Evolutionary conservation across 2,329 filamentous ascomycete species (phyloP).

Genomic region (Dactylellina parvicollis): DNA sequence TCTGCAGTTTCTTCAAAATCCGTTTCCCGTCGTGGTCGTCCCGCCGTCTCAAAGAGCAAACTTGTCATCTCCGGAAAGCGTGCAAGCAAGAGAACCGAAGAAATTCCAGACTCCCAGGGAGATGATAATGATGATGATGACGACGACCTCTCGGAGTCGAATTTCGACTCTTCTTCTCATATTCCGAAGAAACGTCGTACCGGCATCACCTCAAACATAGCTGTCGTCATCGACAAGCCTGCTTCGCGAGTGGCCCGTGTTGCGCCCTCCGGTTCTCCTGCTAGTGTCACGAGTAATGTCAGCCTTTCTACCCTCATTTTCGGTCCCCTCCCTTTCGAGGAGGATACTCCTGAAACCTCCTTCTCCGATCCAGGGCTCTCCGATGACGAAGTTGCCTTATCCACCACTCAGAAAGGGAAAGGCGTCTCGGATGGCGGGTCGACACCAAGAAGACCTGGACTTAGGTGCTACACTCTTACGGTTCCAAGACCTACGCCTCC

Average conservation of each 20-base stretch:
- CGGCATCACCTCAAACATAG: slow-evolving; percentile 19
- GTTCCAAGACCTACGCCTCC: not conserved
- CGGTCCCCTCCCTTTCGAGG: slow-evolving; percentile 8
- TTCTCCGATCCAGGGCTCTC: slow-evolving; percentile 33
- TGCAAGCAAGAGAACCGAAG: not conserved
- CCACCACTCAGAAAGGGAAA: slow-evolving; percentile 39
- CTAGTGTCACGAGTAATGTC: slow-evolving; percentile 7
- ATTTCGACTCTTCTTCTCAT: not conserved
- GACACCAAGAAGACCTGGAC: slow-evolving; percentile 12
- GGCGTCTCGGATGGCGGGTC: not conserved
- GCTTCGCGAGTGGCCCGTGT: not conserved
- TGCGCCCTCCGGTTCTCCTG: not conserved
- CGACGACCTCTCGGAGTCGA: not conserved
- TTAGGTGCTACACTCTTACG: slow-evolving; percentile 24
- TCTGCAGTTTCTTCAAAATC: slow-evolving; percentile 24
- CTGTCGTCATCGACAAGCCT: slow-evolving; percentile 43
- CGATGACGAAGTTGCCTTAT: slow-evolving; percentile 35
- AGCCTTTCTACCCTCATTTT: slow-evolving; percentile 11
- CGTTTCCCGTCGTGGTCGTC: slow-evolving; percentile 18
- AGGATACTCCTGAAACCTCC: slow-evolving; percentile 22
- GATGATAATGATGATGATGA: not conserved
- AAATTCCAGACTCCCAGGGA: not conserved
- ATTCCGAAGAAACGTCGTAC: slow-evolving; percentile 42
- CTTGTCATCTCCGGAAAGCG: slow-evolving; percentile 14
- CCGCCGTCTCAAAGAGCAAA: slow-evolving; percentile 12